Conservation (phyloP, 352 stramenopile genomes). For the Pythium insidiosum region DNA sequence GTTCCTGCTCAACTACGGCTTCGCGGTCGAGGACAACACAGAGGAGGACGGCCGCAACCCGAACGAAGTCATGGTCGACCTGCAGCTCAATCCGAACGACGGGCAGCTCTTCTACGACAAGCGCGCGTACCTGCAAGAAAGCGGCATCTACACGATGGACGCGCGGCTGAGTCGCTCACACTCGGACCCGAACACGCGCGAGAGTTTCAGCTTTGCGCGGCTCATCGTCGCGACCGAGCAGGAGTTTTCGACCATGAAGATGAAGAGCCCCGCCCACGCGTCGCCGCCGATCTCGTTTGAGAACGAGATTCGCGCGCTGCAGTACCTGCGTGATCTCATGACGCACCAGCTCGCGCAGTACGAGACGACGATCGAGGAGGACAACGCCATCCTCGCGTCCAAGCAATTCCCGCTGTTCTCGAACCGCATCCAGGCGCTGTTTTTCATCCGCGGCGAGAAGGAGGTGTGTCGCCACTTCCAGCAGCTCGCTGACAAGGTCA, state of each 20-base stretch:
- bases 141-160: constrained; percentile 83
- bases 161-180: constrained; percentile 79
- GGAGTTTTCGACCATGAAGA: constrained; percentile 82
- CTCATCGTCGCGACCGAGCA: constrained; percentile 78
- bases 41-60: constrained; percentile 97
- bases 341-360: constrained; percentile 77
- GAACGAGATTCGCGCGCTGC: constrained; percentile 74
- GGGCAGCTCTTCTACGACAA: constrained; percentile 82
- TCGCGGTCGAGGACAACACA: constrained; percentile 98
- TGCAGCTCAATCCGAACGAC: constrained; percentile 54
- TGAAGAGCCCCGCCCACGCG: constrained; percentile 65
- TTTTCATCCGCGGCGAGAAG: constrained; percentile 87
- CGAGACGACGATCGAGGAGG: constrained; percentile 81
- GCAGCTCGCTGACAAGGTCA: constrained; percentile 71
- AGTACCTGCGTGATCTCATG: constrained; percentile 70
- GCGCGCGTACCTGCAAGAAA: constrained; percentile 77
- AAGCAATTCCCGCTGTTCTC: constrained; percentile 78
- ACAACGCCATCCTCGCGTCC: constrained; percentile 74
- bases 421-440: constrained; percentile 84
- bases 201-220: constrained; percentile 80
- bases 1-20: constrained; percentile 99
- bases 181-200: constrained; percentile 78
- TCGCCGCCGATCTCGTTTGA: constrained; percentile 78
- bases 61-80: constrained; percentile 93
- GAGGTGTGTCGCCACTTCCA: constrained; percentile 82